Evolutionary conservation across 352 stramenopile genomes (phyloP), one percentile per base, ranked within the genome.

Genomic region (Phytophthora melonis): DNA sequence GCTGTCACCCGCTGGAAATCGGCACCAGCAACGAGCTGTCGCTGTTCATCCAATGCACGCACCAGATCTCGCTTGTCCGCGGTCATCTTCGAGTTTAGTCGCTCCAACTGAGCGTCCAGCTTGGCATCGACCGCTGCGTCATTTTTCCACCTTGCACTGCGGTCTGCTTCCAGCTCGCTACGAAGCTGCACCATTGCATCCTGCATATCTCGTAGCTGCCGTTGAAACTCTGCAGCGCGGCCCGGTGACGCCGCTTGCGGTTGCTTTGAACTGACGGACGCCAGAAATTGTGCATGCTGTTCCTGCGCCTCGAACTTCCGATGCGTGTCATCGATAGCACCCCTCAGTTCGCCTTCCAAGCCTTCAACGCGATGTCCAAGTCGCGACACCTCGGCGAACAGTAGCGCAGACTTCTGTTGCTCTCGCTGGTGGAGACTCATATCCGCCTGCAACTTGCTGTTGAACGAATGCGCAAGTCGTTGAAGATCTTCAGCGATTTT

Each of bases 331-430:
- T 86, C 82, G 5, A 71, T 50, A 16, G 80, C 21, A 7, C 63
- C 66, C 27, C 70, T 76, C 19, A 82, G 16, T 16, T 71, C 68
- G 21, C 70, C 61, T 30, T 90, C 83, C 5, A 87, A 19, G 4
- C 68, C 75, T 50, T 89, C 83, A 0, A 92, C 71, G 14, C 68
- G 67, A n/a, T 89, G 83, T 1, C 83, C 83, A 18, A 92, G 53
- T 11, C 85, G 74, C 18, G 81, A 43, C 18, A 92, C 67, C 70
- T 94, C 88, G 4, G 86, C 88, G 61, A 94, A 93, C 5, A 94
- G 64, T 18, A 93, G 70, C 8, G 86, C 84, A 10, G 78, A 74
- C 30, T 94, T 94, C 52, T 93, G 83, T 25, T 93, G 84, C 56
- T 93, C 84, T 7, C 79, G 84, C 61, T 92, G 84, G 57, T 92